Evolutionary conservation across 352 stramenopile species (phyloP).

Genomic region (Thraustochytrium sp.): DNA sequence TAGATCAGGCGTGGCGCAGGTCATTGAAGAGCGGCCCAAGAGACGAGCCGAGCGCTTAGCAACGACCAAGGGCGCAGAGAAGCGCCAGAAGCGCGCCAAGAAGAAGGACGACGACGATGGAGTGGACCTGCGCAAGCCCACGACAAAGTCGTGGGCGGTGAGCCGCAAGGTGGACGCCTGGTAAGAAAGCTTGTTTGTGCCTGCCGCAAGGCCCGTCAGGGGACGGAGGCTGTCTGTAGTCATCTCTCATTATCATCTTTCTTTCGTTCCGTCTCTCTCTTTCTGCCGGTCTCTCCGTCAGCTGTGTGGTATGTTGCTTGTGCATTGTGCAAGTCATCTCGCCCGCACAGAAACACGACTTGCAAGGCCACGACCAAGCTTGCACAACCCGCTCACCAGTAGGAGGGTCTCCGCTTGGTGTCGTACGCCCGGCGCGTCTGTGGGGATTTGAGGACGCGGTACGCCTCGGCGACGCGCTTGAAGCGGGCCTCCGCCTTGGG

Average conservation of each 20-base stretch:
- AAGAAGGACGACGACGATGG: not conserved
- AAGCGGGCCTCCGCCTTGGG: conserved; percentile 77
- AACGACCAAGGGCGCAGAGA: too few species aligned
- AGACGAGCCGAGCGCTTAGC: too few species aligned
- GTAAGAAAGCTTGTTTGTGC: not conserved
- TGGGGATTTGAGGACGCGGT: conserved; percentile 71
- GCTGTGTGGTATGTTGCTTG: too few species aligned
- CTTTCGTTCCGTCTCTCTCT: not conserved
- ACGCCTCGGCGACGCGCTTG: conserved; percentile 81
- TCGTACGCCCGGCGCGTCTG: conserved; percentile 71
- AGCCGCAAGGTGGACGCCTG: conserved; percentile 5
- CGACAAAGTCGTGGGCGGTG: not conserved
- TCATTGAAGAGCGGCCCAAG: too few species aligned
- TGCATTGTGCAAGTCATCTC: too few species aligned
- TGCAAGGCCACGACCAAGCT: not conserved
- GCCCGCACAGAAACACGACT: too few species aligned
- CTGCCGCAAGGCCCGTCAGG: not conserved
- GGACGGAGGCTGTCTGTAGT: too few species aligned
- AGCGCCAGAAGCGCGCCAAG: not conserved
- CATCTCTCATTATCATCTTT: not conserved
- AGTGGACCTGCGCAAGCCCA: not conserved
- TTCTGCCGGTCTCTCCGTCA: too few species aligned
- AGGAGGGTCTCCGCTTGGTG: not conserved
- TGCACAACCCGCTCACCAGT: not conserved
- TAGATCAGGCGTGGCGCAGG: too few species aligned